A percentile compares a stretch with the other conserved stretches of the same genome.
Conservation (phyloP, 1,284 basidiomycete genomes). For the Malassezia cuniculi region DNA sequence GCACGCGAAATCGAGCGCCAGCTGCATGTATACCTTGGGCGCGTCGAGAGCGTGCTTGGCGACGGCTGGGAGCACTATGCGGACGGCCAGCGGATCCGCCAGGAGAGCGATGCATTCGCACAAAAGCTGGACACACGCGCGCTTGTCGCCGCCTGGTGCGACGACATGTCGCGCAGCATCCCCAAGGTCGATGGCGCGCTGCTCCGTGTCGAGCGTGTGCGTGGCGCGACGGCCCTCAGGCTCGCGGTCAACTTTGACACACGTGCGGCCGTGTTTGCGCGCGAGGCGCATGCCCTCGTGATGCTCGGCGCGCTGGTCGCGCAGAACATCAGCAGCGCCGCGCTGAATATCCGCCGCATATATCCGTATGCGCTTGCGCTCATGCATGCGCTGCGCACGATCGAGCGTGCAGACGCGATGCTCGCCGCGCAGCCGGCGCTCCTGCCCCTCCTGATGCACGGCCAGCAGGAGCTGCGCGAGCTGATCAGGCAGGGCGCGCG, state of each 20-base stretch:
- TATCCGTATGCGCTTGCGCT: conserved; percentile 86
- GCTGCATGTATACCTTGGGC: conserved; percentile 90
- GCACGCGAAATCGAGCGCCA: conserved; percentile 95
- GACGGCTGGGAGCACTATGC: conserved; percentile 97
- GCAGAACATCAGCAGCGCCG: conserved; percentile 84
- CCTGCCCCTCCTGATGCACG: conserved; percentile 56
- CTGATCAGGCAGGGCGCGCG: conserved; percentile 52
- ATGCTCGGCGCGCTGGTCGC: conserved; percentile 94
- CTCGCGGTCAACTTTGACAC: conserved; percentile 93
- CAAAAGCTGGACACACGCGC: conserved; percentile 88
- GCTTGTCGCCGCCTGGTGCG: conserved; percentile 89
- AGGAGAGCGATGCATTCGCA: conserved; percentile 78
- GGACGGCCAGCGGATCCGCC: conserved; percentile 93
- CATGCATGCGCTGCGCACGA: conserved; percentile 95
- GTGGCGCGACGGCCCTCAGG: conserved; percentile 55
- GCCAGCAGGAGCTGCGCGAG: conserved; percentile 28
- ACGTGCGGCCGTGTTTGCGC: conserved; percentile 94
- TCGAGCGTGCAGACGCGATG: conserved; percentile 81
- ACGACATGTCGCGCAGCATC: conserved; percentile 75
- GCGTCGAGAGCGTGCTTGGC: conserved; percentile 96
- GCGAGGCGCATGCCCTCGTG: conserved; percentile 86
- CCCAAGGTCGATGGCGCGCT: conserved; percentile 85
- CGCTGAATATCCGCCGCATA: conserved; percentile 92
- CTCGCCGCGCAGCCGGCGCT: conserved; percentile 72
- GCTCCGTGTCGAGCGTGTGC: conserved; percentile 68